Conservation (phyloP, 768 basidiomycete species). For the Pisolithus marmoratus region DNA sequence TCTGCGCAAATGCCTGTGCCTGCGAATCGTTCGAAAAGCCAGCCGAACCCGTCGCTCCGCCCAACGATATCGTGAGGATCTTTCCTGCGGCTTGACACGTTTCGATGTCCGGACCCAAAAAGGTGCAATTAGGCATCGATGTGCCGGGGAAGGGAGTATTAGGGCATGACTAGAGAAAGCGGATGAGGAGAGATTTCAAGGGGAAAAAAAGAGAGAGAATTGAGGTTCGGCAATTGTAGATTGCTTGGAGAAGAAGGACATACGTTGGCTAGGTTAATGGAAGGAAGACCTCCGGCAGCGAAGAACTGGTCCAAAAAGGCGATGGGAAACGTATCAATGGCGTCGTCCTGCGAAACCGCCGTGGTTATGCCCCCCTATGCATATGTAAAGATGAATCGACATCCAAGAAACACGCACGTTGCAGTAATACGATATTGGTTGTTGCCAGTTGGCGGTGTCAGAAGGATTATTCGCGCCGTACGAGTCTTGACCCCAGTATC, state of each 20-base stretch:
- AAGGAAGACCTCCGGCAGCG: conserved; percentile 50
- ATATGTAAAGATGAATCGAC: neutral
- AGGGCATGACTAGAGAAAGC: conserved; percentile 59
- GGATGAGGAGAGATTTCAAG: neutral
- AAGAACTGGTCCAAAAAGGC: conserved; percentile 61
- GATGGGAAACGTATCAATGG: conserved; percentile 54
- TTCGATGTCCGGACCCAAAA: conserved; percentile 55
- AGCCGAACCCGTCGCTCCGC: conserved; percentile 59
- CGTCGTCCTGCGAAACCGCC: conserved; percentile 37
- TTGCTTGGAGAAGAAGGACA: conserved; percentile 4
- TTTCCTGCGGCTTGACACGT: conserved; percentile 64
- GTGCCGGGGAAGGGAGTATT: conserved; percentile 59
- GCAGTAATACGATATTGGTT: conserved; percentile 30
- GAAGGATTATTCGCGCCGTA: conserved; percentile 28
- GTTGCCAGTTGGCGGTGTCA: conserved; percentile 28
- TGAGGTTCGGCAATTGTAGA: too few relatives aligned
- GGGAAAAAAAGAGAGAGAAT: neutral
- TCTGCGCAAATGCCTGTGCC: conserved; percentile 54
- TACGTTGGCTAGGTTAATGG: conserved; percentile 58
- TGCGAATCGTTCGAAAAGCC: conserved; percentile 56
- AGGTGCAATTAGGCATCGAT: conserved; percentile 53
- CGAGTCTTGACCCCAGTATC: conserved; percentile 36
- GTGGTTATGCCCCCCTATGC: neutral
- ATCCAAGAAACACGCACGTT: conserved; percentile 7
- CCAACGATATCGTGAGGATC: conserved; percentile 50